Conservation (phyloP, 1,284 basidiomycete genomes). For the Moesziomyces sp. region DNA sequence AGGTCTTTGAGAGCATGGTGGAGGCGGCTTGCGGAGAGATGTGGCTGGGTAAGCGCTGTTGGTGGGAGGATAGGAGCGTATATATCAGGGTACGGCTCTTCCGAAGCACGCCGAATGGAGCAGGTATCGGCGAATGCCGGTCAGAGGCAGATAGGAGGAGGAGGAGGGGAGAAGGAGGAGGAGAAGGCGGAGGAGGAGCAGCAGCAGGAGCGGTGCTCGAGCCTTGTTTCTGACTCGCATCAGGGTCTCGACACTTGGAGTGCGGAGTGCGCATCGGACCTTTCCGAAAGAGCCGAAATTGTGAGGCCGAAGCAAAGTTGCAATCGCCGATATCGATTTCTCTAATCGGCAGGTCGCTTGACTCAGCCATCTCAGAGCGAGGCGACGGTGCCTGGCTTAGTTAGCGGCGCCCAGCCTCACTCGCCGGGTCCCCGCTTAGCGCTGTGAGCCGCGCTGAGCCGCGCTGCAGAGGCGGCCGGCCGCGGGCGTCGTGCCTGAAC, state of each 20-base stretch:
- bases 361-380: too few relatives aligned
- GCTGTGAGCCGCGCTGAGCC: too few relatives aligned
- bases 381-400: too few relatives aligned
- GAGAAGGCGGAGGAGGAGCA: slow-evolving; percentile 14
- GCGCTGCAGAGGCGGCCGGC: too few relatives aligned
- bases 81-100: neutral
- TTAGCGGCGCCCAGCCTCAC: too few relatives aligned
- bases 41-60: neutral
- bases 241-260: neutral
- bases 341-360: too few relatives aligned
- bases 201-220: slow-evolving; percentile 4
- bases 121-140: neutral
- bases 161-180: slow-evolving; percentile 5
- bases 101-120: slow-evolving; percentile 3
- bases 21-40: neutral
- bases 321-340: too few relatives aligned
- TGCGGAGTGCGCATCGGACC: neutral
- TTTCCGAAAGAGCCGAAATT: neutral
- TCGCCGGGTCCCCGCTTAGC: too few relatives aligned
- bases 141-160: slow-evolving; percentile 14
- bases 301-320: too few relatives aligned
- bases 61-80: neutral
- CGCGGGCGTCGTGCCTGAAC: too few relatives aligned
- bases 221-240: neutral
- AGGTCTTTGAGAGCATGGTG: neutral